phyloP scores from a whole-genome alignment of 2,329 filamentous ascomycete genomes.

The Pseudogymnoascus sp. region DNA sequence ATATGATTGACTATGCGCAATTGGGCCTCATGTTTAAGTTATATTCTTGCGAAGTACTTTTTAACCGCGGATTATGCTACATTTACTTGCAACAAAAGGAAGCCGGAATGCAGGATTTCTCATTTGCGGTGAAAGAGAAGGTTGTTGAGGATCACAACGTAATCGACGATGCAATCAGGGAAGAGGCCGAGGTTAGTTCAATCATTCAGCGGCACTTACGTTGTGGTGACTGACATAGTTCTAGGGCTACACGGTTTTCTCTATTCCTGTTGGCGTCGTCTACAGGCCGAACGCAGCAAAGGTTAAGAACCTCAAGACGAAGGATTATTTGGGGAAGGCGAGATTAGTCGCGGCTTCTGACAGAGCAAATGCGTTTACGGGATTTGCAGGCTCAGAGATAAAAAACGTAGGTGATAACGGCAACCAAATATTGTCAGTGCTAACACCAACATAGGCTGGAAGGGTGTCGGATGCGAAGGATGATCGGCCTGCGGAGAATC shows the following conservation, averaged over 20 bases:
- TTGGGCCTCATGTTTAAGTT: conserved; percentile 91
- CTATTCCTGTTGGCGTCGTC: conserved; percentile 89
- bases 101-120: conserved; percentile 81
- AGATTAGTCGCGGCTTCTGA: conserved; percentile 83
- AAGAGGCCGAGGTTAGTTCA: conserved; percentile 70
- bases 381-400: conserved; percentile 70
- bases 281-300: conserved; percentile 96
- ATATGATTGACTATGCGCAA: conserved; percentile 96
- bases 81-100: conserved; percentile 93
- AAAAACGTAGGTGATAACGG: conserved; percentile 51
- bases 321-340: conserved; percentile 97
- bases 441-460: conserved; percentile 33
- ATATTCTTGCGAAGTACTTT: conserved; percentile 94
- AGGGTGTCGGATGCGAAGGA: conserved; percentile 53
- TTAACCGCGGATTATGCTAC: conserved; percentile 95
- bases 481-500: conserved; percentile 71
- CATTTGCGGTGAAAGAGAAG: conserved; percentile 89
- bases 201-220: not conserved
- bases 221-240: conserved; percentile 15
- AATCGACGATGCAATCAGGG: conserved; percentile 91
- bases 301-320: conserved; percentile 94
- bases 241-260: conserved; percentile 96
- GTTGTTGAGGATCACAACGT: conserved; percentile 94
- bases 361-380: conserved; percentile 69
- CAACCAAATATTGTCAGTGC: not conserved